Conservation (phyloP, 2,329 filamentous ascomycete species). For the Zasmidium angulare region DNA sequence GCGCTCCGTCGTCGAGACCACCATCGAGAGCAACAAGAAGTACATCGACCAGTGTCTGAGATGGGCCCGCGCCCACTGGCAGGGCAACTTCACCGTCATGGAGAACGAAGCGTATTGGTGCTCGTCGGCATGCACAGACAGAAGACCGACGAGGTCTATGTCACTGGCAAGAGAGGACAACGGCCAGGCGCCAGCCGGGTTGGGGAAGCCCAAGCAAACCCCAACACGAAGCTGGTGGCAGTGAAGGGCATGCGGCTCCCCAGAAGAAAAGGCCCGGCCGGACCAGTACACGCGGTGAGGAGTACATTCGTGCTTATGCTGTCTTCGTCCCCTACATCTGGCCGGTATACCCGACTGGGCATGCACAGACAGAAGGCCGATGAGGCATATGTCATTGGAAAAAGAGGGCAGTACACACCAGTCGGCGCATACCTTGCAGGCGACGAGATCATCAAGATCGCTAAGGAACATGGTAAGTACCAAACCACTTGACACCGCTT, state of each 20-base stretch:
- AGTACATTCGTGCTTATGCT: no score
- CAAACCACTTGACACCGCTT: neutral
- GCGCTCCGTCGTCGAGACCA: conserved; percentile 53
- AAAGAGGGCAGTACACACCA: conserved; percentile 94
- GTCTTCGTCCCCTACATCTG: no score
- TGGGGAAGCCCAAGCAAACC: no score
- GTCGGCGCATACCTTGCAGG: conserved; percentile 92
- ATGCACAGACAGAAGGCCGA: conserved; percentile 99
- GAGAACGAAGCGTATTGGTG: conserved; percentile 35
- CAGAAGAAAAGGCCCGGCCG: no score
- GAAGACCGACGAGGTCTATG: no score
- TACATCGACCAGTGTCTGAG: conserved; percentile 56
- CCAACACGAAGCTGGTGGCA: no score
- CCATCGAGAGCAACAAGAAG: conserved; percentile 51
- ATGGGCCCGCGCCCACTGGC: conserved; percentile 60
- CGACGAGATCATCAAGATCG: conserved; percentile 99
- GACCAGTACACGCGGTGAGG: no score
- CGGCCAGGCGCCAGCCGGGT: no score
- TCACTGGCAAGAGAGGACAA: no score
- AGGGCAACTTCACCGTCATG: conserved; percentile 55
- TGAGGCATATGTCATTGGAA: conserved; percentile 98
- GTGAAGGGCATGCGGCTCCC: no score
- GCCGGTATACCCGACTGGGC: conserved; percentile 85
- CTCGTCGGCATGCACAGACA: conserved; percentile 32
- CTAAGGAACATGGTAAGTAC: conserved; percentile 67